phyloP scores from a whole-genome alignment of 164 flowering plant genomes.

The Cinnamomum chago region DNA sequence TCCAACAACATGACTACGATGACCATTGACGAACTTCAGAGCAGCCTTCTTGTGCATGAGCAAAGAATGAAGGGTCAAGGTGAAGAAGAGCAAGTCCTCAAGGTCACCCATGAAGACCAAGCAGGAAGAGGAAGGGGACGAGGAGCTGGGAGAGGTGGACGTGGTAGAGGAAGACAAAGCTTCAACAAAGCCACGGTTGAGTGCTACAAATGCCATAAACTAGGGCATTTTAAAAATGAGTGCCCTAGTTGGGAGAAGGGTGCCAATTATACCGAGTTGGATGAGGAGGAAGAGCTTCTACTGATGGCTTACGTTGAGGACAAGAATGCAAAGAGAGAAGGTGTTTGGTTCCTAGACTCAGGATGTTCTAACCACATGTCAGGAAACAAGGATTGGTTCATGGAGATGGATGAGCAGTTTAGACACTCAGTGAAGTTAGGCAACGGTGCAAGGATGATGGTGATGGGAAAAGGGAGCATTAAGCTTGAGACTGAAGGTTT shows the following conservation, averaged over 20 bases:
- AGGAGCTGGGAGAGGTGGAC: not conserved
- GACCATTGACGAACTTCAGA: no score
- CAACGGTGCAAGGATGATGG: conserved; percentile 6
- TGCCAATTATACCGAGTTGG: conserved; percentile 10
- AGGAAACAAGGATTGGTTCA: conserved; percentile 1
- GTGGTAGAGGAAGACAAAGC: not conserved
- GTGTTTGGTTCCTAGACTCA: conserved; percentile 13
- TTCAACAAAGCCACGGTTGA: conserved; percentile 2
- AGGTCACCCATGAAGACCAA: not conserved
- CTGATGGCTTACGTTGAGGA: conserved; percentile 8
- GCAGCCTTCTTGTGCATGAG: no score
- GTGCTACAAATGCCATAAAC: conserved; percentile 4
- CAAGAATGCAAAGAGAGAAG: not conserved
- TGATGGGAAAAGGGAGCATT: conserved; percentile 6
- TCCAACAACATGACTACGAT: no score
- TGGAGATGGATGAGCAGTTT: not conserved
- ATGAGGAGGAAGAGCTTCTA: conserved; percentile 1
- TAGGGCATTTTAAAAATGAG: conserved; percentile 9
- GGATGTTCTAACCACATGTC: conserved; percentile 19
- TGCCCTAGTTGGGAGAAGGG: conserved; percentile 2
- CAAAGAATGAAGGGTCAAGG: no score
- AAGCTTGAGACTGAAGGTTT: not conserved
- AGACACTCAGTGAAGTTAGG: conserved; percentile 8
- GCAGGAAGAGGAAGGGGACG: conserved; percentile 1
- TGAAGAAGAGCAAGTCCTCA: not conserved